Evolutionary conservation across 805 yeast species (phyloP), one percentile per base, ranked within the genome.

Genomic region (Helenozyma rhizophorensis): DNA sequence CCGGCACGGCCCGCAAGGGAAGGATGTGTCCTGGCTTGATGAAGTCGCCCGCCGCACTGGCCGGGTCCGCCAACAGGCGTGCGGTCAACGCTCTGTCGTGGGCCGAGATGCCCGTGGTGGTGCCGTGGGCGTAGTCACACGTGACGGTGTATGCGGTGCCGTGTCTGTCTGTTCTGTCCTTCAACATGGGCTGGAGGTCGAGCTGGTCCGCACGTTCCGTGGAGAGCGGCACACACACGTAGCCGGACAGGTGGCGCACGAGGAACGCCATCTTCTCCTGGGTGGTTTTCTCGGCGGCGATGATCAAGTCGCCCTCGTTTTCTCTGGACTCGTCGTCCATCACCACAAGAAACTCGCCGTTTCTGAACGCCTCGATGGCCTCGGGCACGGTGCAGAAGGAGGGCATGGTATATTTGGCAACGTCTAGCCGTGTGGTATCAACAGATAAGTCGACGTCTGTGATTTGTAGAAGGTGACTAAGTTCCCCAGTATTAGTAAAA

Each of bases 121-220:
- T 89, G 22, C 95, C 96, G 36, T 82, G 82, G 22, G 74, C 78
- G 42, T 65, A 78, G 55, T 93, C 99, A 33, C 85, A 85, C 1
- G 97, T 87, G 30, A 93, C 78, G 1, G 98, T 93, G 62, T 93
- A 93, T 2, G 97, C 97, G 2, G 99, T 93, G 9, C 95, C 95
- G 48, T 93, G 97, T 55, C 95, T 78, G 55, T 93, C 98, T 6
- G 66, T 58, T 28, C 47, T 40, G 40, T 70, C 69, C 34, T 71
- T 65, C 34, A 78, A 60, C 93, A 93, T 82, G 32, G 84, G 71
- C 27, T 89, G 96, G 36, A 93, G 72, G 25, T 82, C 82, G 30
- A 93, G 71, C 32, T 68, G 56, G 53, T 90, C 95, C 2, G 97
- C 97, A 36, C 83, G 67, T 39, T 73, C 78, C 23, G 76, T 76